Base-by-base conservation (phyloP, 2,329 filamentous ascomycete species). In the Huntiella decipiens region DNA sequence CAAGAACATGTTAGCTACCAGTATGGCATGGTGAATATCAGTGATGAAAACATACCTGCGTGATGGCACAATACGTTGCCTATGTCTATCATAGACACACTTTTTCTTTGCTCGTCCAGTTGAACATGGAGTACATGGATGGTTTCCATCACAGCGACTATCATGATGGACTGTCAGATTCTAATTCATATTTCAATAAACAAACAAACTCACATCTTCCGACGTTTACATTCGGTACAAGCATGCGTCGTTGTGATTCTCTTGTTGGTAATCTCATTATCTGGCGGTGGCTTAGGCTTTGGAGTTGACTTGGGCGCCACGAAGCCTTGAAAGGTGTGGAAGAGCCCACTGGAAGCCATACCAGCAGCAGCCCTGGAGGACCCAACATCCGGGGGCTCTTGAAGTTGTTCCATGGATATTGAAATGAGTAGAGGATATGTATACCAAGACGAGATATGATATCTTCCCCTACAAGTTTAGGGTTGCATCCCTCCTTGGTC, bases 21-120 rank as follows among this genome's bases (percentile, higher is more conserved):
- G 10, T 28, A 28, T 6, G 22, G 6, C 17, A 1, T 40, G 38
- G 42, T 19, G 31, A 22, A 28, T n/a, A 38, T n/a, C 31, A 16
- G 44, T 39, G 43, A 44, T 47, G 31, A 34, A 45, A 36, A 61
- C 74, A 61, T 64, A 81, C 79, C 83, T 86, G 60, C 80, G 73
- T 6, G 82, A 87, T 1, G 82, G 82, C 48, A 84, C 78, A 7
- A 83, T 74, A 50, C 80, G 67, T 58, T 83, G 79, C 12, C 81
- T 71, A 52, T 85, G 82, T 61, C 87, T 85, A 53, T 84, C 79
- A 59, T 88, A 88, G 55, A 79, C 77, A 57, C 83, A 88, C 46
- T 75, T 69, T 58, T 86, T 82, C 3, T 81, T 79, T 51, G 82
- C 81, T 47, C 83, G 76, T 57, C 84, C 87, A 59, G 82, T 86